Evolutionary conservation across 495 filamentous ascomycete species (phyloP), one percentile per base, ranked within the genome.

Genomic region (Lentithecium fluviatile): DNA sequence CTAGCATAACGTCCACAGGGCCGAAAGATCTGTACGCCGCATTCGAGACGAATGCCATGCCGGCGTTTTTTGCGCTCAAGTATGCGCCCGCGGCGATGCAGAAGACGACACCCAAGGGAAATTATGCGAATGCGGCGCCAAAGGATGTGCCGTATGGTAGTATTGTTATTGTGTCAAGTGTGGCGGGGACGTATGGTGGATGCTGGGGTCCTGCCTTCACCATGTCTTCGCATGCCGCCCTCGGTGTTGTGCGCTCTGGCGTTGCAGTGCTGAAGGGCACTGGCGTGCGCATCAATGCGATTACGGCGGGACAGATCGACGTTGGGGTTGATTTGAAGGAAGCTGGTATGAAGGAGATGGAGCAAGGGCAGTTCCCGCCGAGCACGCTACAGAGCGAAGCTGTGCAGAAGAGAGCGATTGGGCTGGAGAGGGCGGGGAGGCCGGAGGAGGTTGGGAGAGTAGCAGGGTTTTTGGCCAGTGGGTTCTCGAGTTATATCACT

Each of bases 21-120:
- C 78, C 82, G 1, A 67, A 69, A 8, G 80, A 82, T 67, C 67
- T 85, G 38, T 74, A 75, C 46, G 79, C 78, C 40, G 78, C 77
- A 62, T 81, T 85, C 69, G 80, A 82, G 60, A 79, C 79, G 0
- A 83, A 84, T 65, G 75, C 74, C 43, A 74, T 84, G 60, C 82
- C 82, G 11, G 80, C 83, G 2, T 84, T 86, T 69, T 86, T 82
- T 69, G 83, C 82, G 6, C 71, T 85, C 50, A 85, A 84, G 64
- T 83, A 85, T 65, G 81, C 82, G 0, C 83, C 82, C 4, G 76
- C 82, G 8, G 83, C 83, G 2, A 86, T 86, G 83, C 77, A 64
- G 20, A 86, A 86, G 69, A 79, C 77, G 1, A 75, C 75, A 21
- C 67, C 70, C 17, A 79, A 77, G 54, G 72, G 77, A 37, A 74